phyloP scores from a whole-genome alignment of 2,329 filamentous ascomycete species.

The Colletotrichum australisinense region DNA sequence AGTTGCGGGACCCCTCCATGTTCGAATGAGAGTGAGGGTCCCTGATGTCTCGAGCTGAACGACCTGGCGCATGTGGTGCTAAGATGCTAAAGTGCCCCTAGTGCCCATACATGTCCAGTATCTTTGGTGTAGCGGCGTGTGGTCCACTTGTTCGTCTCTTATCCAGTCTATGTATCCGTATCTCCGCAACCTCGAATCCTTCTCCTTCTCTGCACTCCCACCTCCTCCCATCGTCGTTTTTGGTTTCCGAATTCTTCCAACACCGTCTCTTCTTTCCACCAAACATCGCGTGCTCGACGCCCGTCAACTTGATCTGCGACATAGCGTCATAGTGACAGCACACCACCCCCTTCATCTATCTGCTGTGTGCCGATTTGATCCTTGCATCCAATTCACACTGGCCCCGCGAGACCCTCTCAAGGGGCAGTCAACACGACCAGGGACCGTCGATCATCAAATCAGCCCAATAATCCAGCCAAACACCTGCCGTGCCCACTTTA shows the following conservation, averaged over 20 bases:
- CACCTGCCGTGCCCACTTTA: slow-evolving; percentile 5
- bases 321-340: slow-evolving; percentile 33
- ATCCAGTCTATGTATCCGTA: slow-evolving; percentile 10
- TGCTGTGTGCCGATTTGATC: slow-evolving; percentile 20
- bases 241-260: background rate
- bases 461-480: slow-evolving; percentile 19
- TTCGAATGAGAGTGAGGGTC: background rate
- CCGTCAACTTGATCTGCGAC: slow-evolving; percentile 3
- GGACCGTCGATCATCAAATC: slow-evolving; percentile 31
- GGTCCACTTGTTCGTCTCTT: slow-evolving; percentile 26
- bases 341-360: slow-evolving; percentile 30
- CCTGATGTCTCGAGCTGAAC: slow-evolving; percentile 23
- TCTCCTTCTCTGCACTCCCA: background rate
- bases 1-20: slow-evolving; percentile 13
- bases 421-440: slow-evolving; percentile 19
- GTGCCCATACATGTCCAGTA: background rate
- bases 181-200: slow-evolving; percentile 3
- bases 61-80: background rate
- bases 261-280: background rate
- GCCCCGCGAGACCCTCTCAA: slow-evolving; percentile 29
- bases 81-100: background rate
- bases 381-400: slow-evolving; percentile 19
- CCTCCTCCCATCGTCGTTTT: background rate
- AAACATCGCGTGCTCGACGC: slow-evolving; percentile 10
- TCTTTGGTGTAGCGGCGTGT: background rate